Base-by-base conservation (phyloP, 768 basidiomycete genomes). In the Galerina sulciceps region DNA sequence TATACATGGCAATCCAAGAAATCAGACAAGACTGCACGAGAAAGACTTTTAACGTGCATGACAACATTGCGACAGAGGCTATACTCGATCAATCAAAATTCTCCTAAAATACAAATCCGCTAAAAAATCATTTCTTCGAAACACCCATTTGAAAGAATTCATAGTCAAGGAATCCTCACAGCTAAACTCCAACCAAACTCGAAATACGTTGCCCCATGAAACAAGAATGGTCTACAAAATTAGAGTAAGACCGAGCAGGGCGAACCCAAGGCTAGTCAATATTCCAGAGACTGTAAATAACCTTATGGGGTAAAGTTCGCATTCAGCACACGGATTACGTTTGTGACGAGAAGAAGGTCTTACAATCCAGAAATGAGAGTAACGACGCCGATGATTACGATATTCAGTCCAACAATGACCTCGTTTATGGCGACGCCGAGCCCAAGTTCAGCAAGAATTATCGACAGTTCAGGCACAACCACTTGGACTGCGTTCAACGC, bases 341-440 rank as follows among this genome's bases (percentile, higher is more conserved):
- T 13, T 6, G 23, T 9, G 8, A 26, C 26, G 26, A 18, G 11
- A 15, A 3, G 10, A 51, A 14, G 6, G 13, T 11, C 54, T 47
- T 36, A 55, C 54, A 55, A 47, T 14, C 18, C 11, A 26, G 54
- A n/a, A 18, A 55, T 20, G 13, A 55, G 54, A 37, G 45, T 44
- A 6, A 55, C 35, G 11, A 55, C 54, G 17, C 54, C 54, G 6
- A 36, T 44, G 8, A 47, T 26, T 6, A 46, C 44, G 8, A 38
- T 40, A n/a, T 55, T n/a, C 54, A 55, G 40, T 47, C 54, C 54
- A 11, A 47, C 2, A 4, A 55, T 36, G 17, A 55, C 54, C 18
- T 55, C 18, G 34, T 55, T 37, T 10, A 55, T 17, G 2, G 54
- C 44, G 18, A 46, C 35, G 17, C 47, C 54, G 6, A 55, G 20